Base-by-base conservation (phyloP, 2,329 filamentous ascomycete species). In the Colletotrichum coccodes region DNA sequence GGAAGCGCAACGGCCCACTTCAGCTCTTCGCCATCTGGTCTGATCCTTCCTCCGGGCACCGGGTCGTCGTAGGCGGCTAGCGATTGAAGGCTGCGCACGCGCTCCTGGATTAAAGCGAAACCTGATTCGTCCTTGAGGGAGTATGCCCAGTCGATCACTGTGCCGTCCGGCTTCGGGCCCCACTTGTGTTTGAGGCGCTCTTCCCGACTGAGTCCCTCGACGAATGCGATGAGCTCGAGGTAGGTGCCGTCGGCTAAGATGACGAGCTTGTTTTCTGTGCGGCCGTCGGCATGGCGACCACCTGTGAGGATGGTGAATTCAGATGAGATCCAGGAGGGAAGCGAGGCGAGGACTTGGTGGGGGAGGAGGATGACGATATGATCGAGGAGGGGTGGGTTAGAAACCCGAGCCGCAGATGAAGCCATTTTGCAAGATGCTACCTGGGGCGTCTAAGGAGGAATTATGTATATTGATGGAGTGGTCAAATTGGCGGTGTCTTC, bases 311-410 rank as follows among this genome's bases (percentile, higher is more conserved):
- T 78, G 54, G 83, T 86, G 78, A 92, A 90, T 56, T 84, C 80
- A 6, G 84, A 75, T 2, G 82, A 81, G 40, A 92, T 78, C 78
- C 82, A 87, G 1, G 77, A 18, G 6, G 88, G 89, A 3, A 87
- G 81, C 21, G 79, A 73, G 3, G 76, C 71, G 5, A 90, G 79
- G 26, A 83, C 81, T 3, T 77, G 70, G 70, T 86, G 81, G 0
- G 90, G 86, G 4, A 92, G 79, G 3, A 92, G 84, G 61, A 92
- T 82, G 70, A 92, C 87, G 63, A 92, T 84, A 74, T 92, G 90
- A 77, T 92, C 90, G 16, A 92, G 76, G 8, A 79, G 30, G 78
- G 80, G 9, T 62, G 72, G 1, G 71, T 60, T 53, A n/a, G 47
- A 36, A 44, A 60, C 30, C n/a, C 50, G 57, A 12, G 14, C 34